Base-by-base conservation (phyloP, 2,329 filamentous ascomycete species). In the Colletotrichum sp. region DNA sequence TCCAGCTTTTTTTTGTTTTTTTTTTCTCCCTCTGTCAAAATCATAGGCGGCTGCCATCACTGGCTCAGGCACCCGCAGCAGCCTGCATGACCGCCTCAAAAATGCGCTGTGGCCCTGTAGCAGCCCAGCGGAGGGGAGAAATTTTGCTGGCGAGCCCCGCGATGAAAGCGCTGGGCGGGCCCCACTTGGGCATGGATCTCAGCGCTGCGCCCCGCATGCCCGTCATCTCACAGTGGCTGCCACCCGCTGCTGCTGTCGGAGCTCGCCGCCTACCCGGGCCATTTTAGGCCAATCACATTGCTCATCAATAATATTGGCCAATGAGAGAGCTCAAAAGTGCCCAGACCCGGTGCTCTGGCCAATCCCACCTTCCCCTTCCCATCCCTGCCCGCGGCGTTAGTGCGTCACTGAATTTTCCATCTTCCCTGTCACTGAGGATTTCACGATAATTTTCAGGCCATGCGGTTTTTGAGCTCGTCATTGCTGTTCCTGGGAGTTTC, bases 61-160 rank as follows among this genome's bases (percentile, higher is more conserved):
- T 24, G 21, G n/a, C 26, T 36, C 68, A 60, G 72, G 48, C 57
- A 68, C 71, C 30, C n/a, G 59, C 24, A n/a, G 52, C 21, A 48
- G 39, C 39, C 39, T 48, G 39, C 39, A 48, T 0, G 18, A 48
- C 39, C 39, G 39, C 39, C 39, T n/a, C 39, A 48, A 48, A 43
- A 48, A 12, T 48, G 43, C 43, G 18, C 43, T 48, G 43, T 48
- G 43, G 43, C 43, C 43, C 43, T 48, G 18, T 43, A 18, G 8
- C 16, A 43, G 39, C 39, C 16, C 39, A 43, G 39, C 16, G 8
- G 39, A 43, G 6, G 24, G 30, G 18, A 68, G 69, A 72, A 75
- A 72, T 63, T 73, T 75, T 73, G 32, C 36, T 75, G 73, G 73
- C 73, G 73, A 73, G 64, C 55, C 72, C 72, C 72, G 72, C 52